Conservation (phyloP, 345 rosid genomes). For the Kernera saxatilis region DNA sequence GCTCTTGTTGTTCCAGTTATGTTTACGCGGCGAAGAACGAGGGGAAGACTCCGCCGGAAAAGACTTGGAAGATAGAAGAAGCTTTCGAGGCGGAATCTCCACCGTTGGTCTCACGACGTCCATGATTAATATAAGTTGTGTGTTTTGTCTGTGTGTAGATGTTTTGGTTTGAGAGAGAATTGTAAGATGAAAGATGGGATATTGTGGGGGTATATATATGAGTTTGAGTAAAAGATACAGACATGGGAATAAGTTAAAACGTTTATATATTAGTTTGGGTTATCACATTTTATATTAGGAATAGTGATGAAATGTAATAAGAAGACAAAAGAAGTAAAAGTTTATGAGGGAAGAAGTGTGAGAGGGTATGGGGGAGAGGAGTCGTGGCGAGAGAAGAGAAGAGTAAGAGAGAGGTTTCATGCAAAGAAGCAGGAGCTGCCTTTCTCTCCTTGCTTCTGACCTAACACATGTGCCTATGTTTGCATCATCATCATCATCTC, state of each 20-base stretch:
- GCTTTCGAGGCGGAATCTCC: constrained; percentile 31
- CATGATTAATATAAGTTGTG: constrained; percentile 1
- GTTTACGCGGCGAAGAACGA: constrained; percentile 26
- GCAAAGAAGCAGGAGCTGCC: constrained; percentile 39
- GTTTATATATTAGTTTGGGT: neutral
- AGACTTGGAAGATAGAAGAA: constrained; percentile 22
- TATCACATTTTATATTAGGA: neutral
- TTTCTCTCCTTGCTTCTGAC: constrained; percentile 24
- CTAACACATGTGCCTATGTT: constrained; percentile 31
- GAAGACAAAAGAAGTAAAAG: constrained; percentile 20
- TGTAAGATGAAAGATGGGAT: neutral
- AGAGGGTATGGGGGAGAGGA: constrained; percentile 28
- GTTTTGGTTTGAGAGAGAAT: constrained; percentile 1
- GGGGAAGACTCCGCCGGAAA: constrained; percentile 18
- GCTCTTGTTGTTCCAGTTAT: constrained; percentile 26
- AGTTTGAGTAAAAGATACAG: constrained; percentile 12
- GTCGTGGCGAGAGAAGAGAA: constrained; percentile 28
- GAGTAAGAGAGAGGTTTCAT: constrained; percentile 25
- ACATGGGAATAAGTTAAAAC: constrained; percentile 22
- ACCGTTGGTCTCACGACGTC: constrained; percentile 29
- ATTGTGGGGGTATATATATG: constrained; percentile 15
- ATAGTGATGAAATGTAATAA: constrained; percentile 11
- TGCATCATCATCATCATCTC: constrained; percentile 15
- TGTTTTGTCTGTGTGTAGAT: neutral
- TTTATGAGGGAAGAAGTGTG: neutral